Evolutionary conservation across 2,329 filamentous ascomycete genomes (phyloP).

Genomic region (Chaetomiaceae sp.): DNA sequence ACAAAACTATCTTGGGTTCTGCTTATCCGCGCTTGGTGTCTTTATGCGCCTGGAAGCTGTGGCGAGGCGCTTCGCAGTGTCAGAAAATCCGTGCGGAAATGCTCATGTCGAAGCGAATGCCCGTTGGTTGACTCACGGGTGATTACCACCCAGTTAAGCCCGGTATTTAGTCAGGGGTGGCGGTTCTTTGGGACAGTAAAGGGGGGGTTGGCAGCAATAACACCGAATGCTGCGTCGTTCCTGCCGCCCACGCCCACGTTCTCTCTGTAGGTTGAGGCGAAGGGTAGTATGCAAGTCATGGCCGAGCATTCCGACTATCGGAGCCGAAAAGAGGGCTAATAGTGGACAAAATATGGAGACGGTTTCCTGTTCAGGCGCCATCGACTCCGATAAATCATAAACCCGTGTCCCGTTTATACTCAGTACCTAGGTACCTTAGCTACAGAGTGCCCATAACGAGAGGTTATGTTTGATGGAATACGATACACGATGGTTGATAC

Average conservation of each 20-base stretch:
- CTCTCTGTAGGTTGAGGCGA: slow-evolving; percentile 3
- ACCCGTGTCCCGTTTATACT: too few relatives aligned
- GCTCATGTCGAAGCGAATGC: not conserved
- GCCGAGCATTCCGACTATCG: slow-evolving; percentile 14
- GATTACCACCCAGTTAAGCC: too few relatives aligned
- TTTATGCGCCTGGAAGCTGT: not conserved
- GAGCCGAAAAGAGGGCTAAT: slow-evolving; percentile 10
- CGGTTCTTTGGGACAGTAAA: too few relatives aligned
- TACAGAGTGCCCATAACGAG: too few relatives aligned
- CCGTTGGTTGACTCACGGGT: too few relatives aligned
- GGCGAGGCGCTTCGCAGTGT: not conserved
- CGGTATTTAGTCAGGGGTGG: not conserved
- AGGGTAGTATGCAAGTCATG: not conserved
- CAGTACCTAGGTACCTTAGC: too few relatives aligned
- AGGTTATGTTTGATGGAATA: too few relatives aligned
- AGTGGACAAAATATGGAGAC: slow-evolving; percentile 6
- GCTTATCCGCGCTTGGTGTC: not conserved
- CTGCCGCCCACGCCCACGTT: slow-evolving; percentile 19
- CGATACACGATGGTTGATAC: too few relatives aligned
- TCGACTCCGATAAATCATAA: not conserved
- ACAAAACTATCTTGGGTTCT: not conserved
- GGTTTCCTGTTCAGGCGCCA: not conserved
- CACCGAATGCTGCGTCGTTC: not conserved
- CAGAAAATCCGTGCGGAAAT: too few relatives aligned
- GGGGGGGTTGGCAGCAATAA: too few relatives aligned